Percentiles rank a stretch among this genome's conserved stretches.
Conservation (phyloP, 2,329 filamentous ascomycete genomes). For the Ploettnerulaceae sp. region DNA sequence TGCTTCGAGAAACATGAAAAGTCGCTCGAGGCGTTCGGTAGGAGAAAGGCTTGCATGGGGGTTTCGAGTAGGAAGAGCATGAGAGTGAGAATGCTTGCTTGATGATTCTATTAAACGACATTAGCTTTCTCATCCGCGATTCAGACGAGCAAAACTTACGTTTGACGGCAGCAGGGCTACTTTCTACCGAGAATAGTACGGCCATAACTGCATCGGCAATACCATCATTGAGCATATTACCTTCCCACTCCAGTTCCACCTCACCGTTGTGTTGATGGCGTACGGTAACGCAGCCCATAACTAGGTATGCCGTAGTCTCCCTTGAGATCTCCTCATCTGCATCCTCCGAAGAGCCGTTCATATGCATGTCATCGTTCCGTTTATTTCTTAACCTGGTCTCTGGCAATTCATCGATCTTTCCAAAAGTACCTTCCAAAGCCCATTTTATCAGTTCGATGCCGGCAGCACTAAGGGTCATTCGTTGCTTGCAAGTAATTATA, state of each 20-base stretch:
- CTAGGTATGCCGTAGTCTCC: conserved; percentile 53
- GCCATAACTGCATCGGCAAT: conserved; percentile 97
- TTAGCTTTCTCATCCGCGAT: conserved; percentile 21
- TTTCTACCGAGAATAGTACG: conserved; percentile 86
- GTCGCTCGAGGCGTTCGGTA: conserved; percentile 72
- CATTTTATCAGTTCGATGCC: conserved; percentile 88
- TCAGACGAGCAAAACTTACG: conserved; percentile 47
- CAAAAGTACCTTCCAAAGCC: conserved; percentile 92
- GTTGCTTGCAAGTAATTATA: conserved; percentile 87
- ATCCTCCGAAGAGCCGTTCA: conserved; percentile 43
- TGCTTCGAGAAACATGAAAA: conserved; percentile 94
- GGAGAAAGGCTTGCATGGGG: conserved; percentile 68
- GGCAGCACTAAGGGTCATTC: conserved; percentile 79
- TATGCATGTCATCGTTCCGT: conserved; percentile 36
- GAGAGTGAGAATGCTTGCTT: conserved; percentile 50
- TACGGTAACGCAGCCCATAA: conserved; percentile 92
- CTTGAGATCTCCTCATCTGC: conserved; percentile 60
- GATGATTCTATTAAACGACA: conserved; percentile 47
- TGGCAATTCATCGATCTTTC: conserved; percentile 66
- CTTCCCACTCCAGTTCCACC: conserved; percentile 93
- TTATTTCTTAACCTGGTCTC: conserved; percentile 37
- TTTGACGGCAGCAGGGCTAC: conserved; percentile 89
- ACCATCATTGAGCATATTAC: conserved; percentile 94
- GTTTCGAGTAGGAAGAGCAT: conserved; percentile 53
- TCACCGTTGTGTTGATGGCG: conserved; percentile 71